Evolutionary conservation across 2,329 filamentous ascomycete species (phyloP), one percentile per base, ranked within the genome.

Genomic region (Emergomyces pasteurianus): DNA sequence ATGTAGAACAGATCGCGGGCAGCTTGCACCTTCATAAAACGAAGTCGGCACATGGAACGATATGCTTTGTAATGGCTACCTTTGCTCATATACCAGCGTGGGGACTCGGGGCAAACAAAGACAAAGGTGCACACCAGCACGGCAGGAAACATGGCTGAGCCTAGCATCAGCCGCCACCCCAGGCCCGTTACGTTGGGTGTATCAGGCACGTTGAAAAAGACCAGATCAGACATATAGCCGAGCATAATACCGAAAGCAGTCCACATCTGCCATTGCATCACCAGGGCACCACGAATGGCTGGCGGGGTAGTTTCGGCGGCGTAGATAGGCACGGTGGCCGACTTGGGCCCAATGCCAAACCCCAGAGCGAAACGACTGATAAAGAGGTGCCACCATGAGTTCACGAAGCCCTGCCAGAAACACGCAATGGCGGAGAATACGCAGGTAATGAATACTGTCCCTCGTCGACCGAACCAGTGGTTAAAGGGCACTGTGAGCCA

Each of bases 221-320:
- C 82, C 34, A 87, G 74, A 66, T 86, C 83, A 54, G 79, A 83
- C 7, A 79, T 80, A 68, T 81, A 87, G 18, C 84, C 84, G 18
- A 75, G 73, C 79, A 80, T 77, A 62, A 80, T 79, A 14, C 78
- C 78, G 61, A 79, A 79, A 0, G 76, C 78, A 4, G 75, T 77
- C 74, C 75, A 81, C 74, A 79, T 79, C 74, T 92, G 86, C 88
- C 89, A 92, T 64, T 85, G 86, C 88, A 92, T 92, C 64, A 92
- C 88, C 21, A 94, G 78, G 8, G 86, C 88, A 64, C 88, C 87
- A 69, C 88, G 83, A 60, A 90, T 86, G 5, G 75, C 72, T 1
- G 87, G 84, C 0, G 88, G 88, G 0, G 85, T 82, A 61, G 84
- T 88, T 72, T 92, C 88, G 1, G 88, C 88, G 0, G 87, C 85